These are phyloP conservation scores for Hypoxylon fuscum DNA, from an alignment of 495 filamentous ascomycete genomes.

Conservation along the genomic window DNA sequence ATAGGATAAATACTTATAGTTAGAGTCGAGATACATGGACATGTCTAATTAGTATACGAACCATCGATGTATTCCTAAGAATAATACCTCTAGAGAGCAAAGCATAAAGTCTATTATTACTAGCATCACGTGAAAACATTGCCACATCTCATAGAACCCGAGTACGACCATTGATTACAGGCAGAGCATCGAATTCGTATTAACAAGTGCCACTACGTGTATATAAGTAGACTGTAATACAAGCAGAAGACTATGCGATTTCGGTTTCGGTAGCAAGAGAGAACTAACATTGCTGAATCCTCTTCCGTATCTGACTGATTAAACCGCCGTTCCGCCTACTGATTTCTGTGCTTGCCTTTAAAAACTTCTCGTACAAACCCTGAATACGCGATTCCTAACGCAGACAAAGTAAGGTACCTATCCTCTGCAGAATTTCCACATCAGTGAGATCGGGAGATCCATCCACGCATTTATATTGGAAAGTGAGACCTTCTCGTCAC, in stretches of 20 bases:
- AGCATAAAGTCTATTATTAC: no score
- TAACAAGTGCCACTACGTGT: slow-evolving; percentile 4
- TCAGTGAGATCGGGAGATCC: slow-evolving; percentile 41
- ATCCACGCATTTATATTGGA: slow-evolving; percentile 47
- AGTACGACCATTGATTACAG: neutral
- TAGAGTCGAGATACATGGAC: no score
- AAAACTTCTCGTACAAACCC: slow-evolving; percentile 37
- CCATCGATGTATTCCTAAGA: no score
- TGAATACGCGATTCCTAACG: slow-evolving; percentile 47
- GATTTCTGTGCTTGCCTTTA: slow-evolving; percentile 29
- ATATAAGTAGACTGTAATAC: slow-evolving; percentile 43
- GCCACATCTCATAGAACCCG: neutral
- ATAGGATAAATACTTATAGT: no score
- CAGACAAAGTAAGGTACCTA: slow-evolving; percentile 43
- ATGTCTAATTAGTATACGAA: no score
- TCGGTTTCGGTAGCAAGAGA: slow-evolving; percentile 37
- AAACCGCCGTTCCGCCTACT: slow-evolving; percentile 9
- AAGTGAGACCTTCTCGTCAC: slow-evolving; percentile 30
- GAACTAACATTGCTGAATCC: slow-evolving; percentile 37
- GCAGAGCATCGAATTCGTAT: slow-evolving; percentile 22
- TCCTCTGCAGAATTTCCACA: slow-evolving; percentile 46
- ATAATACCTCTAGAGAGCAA: no score
- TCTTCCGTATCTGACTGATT: slow-evolving; percentile 12
- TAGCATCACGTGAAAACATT: neutral
- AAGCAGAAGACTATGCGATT: slow-evolving; percentile 40